phyloP scores from a whole-genome alignment of 768 basidiomycete species.

The Pulveroboletus sp. region DNA sequence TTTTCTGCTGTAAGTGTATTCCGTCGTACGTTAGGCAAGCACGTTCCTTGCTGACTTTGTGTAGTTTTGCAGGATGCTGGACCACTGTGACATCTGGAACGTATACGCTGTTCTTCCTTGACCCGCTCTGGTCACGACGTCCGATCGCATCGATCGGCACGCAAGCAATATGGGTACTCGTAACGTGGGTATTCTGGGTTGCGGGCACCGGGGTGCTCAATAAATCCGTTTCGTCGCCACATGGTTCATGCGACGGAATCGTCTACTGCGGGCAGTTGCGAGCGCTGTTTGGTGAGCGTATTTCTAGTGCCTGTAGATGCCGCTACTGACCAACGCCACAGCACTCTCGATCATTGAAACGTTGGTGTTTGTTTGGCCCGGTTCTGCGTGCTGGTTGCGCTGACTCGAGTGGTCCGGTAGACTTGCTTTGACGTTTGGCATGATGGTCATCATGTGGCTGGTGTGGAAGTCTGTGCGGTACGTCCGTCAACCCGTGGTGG shows the following conservation, averaged over 20 bases:
- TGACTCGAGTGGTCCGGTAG: constrained; percentile 26
- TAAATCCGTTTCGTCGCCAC: constrained; percentile 42
- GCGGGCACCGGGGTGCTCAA: constrained; percentile 51
- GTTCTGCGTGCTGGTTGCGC: background rate
- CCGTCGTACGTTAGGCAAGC: background rate
- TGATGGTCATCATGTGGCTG: constrained; percentile 47
- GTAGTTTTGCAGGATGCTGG: constrained; percentile 58
- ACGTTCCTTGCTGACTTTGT: constrained; percentile 4
- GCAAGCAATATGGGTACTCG: constrained; percentile 53
- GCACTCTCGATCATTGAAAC: constrained; percentile 50
- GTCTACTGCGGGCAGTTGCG: constrained; percentile 57
- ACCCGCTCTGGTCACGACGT: constrained; percentile 52
- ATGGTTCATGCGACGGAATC: constrained; percentile 35
- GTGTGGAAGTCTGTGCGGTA: constrained; percentile 48
- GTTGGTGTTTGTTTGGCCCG: constrained; percentile 32
- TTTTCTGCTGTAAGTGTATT: constrained; percentile 43
- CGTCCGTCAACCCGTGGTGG: constrained; percentile 27
- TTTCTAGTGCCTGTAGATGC: background rate
- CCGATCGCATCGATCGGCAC: constrained; percentile 53
- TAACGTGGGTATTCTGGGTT: constrained; percentile 60
- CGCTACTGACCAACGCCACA: constrained; percentile 18
- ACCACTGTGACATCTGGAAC: constrained; percentile 49
- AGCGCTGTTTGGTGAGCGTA: constrained; percentile 45
- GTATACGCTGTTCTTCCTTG: constrained; percentile 55
- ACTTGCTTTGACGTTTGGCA: constrained; percentile 42